Conservation (phyloP, 2,329 filamentous ascomycete species). For the Cercospora sesami region DNA sequence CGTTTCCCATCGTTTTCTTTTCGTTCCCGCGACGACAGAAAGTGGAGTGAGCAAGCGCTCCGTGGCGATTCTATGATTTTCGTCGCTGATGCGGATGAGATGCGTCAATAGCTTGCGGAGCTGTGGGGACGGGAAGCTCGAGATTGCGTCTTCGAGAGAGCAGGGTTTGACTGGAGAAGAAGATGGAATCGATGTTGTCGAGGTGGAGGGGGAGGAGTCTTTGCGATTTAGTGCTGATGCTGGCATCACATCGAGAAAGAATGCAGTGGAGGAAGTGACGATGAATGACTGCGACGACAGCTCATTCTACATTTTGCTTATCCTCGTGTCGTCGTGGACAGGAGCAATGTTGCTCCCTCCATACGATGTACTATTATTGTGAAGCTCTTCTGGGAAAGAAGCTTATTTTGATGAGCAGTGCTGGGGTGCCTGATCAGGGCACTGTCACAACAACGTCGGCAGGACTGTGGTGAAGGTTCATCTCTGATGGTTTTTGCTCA, state of each 20-base stretch:
- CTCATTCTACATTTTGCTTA: background rate
- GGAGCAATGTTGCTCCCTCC: background rate
- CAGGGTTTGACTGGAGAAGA: background rate
- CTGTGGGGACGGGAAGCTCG: background rate
- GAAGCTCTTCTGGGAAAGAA: conserved; percentile 1
- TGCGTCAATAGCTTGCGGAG: background rate
- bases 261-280: background rate
- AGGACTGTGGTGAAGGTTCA: background rate
- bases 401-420: background rate
- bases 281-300: background rate
- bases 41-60: background rate
- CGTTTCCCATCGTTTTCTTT: conserved; percentile 6
- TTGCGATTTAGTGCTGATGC: background rate
- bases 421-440: background rate
- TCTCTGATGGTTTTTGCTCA: background rate
- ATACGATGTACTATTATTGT: background rate
- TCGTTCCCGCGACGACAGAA: background rate
- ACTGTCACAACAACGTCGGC: background rate
- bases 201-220: background rate
- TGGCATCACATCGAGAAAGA: background rate
- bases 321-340: background rate
- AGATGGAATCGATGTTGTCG: background rate
- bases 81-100: background rate
- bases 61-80: background rate
- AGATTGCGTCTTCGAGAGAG: background rate